Percentiles rank a stretch among this genome's conserved stretches.
phyloP scores from a whole-genome alignment of 257 asterid species.

The Solanum raphanifolium region DNA sequence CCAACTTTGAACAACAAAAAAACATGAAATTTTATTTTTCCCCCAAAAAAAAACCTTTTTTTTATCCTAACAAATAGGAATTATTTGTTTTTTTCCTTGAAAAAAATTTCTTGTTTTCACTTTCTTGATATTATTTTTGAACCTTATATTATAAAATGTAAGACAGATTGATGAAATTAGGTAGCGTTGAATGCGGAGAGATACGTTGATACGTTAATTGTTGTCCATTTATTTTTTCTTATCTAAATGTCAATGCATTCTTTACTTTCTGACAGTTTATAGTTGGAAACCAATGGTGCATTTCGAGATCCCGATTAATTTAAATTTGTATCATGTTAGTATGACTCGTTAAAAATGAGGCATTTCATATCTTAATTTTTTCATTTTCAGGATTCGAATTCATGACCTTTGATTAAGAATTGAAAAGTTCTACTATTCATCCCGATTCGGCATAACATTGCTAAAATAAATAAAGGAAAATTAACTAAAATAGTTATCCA shows the following conservation, averaged over 20 bases:
- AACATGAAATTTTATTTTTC: not conserved
- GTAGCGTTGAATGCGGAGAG: not conserved
- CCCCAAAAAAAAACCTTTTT: not conserved
- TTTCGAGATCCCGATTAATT: too few species aligned
- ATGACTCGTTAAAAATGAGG: too few species aligned
- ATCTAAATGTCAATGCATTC: not conserved
- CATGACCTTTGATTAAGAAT: not conserved
- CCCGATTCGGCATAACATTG: rapidly evolving
- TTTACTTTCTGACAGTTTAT: not conserved
- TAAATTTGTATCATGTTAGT: rapidly evolving
- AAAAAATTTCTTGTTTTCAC: not conserved
- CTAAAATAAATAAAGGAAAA: not conserved
- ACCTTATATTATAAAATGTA: not conserved
- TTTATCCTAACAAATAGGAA: not conserved
- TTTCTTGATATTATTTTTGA: too few species aligned
- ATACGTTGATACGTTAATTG: not conserved
- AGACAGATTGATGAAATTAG: not conserved
- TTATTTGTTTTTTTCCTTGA: not conserved
- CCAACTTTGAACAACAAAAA: not conserved
- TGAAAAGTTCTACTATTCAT: not conserved
- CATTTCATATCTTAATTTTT: too few species aligned
- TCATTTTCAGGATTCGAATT: not conserved
- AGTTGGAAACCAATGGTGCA: not conserved
- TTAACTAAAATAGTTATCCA: too few species aligned
- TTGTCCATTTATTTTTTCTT: not conserved